phyloP scores from a whole-genome alignment of 2,329 filamentous ascomycete genomes.

The Paraphaeosphaeria sporulosa region DNA sequence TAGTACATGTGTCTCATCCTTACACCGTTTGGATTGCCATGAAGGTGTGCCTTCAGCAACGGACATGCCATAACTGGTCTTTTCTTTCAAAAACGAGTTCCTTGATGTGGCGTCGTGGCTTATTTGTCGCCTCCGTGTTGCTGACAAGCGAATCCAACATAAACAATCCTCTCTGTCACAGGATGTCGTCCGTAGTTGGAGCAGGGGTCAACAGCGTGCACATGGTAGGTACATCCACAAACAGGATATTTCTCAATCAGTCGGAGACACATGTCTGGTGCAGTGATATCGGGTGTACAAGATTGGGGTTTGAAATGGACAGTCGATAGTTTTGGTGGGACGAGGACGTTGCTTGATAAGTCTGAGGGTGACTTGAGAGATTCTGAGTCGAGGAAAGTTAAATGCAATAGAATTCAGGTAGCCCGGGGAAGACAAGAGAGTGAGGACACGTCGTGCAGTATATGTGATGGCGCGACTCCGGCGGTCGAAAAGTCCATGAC shows the following conservation, averaged over 20 bases:
- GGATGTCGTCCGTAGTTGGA: constrained; percentile 40
- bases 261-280: constrained; percentile 42
- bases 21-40: background rate
- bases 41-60: background rate
- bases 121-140: constrained; percentile 23
- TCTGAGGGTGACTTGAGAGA: background rate
- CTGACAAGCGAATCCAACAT: constrained; percentile 40
- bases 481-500: background rate
- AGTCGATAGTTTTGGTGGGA: background rate
- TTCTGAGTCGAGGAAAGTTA: background rate
- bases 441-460: background rate
- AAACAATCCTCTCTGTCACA: constrained; percentile 39
- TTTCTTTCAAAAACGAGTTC: background rate
- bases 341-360: background rate
- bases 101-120: background rate
- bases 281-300: background rate
- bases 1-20: background rate
- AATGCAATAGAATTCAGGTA: background rate
- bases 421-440: background rate
- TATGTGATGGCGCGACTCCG: background rate
- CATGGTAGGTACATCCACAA: constrained; percentile 48
- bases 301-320: background rate
- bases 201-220: constrained; percentile 47
- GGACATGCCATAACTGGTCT: background rate
- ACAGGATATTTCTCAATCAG: constrained; percentile 47